Conservation (phyloP, 2,329 filamentous ascomycete species). For the Metarhizium humberi region DNA sequence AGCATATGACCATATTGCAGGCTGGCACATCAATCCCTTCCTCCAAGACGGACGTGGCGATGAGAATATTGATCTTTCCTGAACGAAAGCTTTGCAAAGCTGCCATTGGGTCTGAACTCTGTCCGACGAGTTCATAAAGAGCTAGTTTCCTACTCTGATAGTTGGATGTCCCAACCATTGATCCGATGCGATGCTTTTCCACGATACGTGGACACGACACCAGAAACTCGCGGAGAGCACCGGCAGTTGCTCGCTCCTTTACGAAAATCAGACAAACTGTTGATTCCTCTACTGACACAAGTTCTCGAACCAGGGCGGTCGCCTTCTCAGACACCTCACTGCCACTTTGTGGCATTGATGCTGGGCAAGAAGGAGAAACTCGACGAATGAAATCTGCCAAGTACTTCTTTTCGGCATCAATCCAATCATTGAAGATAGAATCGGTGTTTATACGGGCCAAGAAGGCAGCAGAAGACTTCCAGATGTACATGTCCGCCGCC, state of each 20-base stretch:
- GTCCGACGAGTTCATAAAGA: slow-evolving; percentile 27
- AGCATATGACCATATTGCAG: slow-evolving; percentile 53
- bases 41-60: slow-evolving; percentile 56
- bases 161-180: slow-evolving; percentile 45
- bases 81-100: slow-evolving; percentile 39
- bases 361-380: slow-evolving; percentile 15
- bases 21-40: slow-evolving; percentile 60
- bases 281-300: slow-evolving; percentile 32
- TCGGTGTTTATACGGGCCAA: slow-evolving; percentile 13
- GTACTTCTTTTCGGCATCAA: slow-evolving; percentile 44
- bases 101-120: slow-evolving; percentile 17
- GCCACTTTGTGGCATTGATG: slow-evolving; percentile 7
- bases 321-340: slow-evolving; percentile 48
- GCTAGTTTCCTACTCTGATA: slow-evolving; percentile 25
- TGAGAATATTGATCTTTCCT: slow-evolving; percentile 45
- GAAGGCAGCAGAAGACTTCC: slow-evolving; percentile 31
- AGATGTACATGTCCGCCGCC: slow-evolving; percentile 60
- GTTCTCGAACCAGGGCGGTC: slow-evolving; percentile 39
- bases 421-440: slow-evolving; percentile 28
- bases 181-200: slow-evolving; percentile 39
- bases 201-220: slow-evolving; percentile 37
- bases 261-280: slow-evolving; percentile 59
- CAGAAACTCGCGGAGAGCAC: slow-evolving; percentile 50
- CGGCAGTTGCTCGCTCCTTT: slow-evolving; percentile 50
- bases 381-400: slow-evolving; percentile 36